Percentiles rank a stretch among this genome's conserved stretches.
phyloP scores from a whole-genome alignment of 345 rosid species.

The Iberis pinnata region DNA sequence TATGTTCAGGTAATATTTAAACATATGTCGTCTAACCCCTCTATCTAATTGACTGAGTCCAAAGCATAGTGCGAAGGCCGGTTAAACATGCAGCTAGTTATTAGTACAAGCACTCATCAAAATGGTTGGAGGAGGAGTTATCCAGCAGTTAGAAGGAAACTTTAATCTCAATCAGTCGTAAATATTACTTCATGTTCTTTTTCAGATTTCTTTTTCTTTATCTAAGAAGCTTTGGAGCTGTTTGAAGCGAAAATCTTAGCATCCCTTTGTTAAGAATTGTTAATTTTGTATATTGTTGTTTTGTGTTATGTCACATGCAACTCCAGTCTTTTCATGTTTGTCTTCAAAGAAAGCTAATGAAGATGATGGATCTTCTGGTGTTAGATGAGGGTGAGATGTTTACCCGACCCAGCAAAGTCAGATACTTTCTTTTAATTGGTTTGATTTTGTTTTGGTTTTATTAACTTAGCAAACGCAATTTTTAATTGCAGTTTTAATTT shows the following conservation, averaged over 20 bases:
- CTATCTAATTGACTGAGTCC: no score
- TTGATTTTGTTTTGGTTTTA: no score
- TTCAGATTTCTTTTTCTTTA: background rate
- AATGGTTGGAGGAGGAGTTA: conserved; percentile 89
- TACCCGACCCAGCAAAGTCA: conserved; percentile 90
- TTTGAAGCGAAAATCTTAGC: background rate
- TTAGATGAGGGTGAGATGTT: conserved; percentile 94
- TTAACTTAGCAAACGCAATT: no score
- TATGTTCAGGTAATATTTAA: no score
- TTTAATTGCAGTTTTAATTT: no score
- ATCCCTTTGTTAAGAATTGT: background rate
- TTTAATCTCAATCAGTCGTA: conserved; percentile 55
- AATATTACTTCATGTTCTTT: conserved; percentile 6
- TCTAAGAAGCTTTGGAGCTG: conserved; percentile 13
- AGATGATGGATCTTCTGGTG: conserved; percentile 49
- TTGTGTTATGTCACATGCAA: conserved; percentile 34
- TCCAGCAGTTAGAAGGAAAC: conserved; percentile 68
- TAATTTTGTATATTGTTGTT: background rate
- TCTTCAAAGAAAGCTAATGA: conserved; percentile 52
- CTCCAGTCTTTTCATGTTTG: conserved; percentile 48
- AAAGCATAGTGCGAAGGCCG: no score
- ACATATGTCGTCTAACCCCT: no score
- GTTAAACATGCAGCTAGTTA: conserved; percentile 15
- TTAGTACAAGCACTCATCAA: conserved; percentile 25
- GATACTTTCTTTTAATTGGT: no score